Conservation (phyloP, 306 rosid species). For the Vigna mungo region DNA sequence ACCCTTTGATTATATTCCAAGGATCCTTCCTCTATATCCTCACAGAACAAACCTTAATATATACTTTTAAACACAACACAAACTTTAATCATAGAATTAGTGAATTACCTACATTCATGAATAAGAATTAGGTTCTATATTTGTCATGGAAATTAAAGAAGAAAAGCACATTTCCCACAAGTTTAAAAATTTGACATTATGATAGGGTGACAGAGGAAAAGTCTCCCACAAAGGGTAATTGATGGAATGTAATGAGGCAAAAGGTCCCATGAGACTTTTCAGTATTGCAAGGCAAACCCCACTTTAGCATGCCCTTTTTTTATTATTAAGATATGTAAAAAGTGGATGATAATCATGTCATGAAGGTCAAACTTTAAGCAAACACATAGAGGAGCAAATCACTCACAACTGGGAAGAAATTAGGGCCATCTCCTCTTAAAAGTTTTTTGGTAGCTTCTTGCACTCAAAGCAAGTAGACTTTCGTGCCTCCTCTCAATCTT, state of each 20-base stretch:
- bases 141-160: slow-evolving; percentile 30
- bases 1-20: slow-evolving; percentile 53
- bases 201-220: slow-evolving; percentile 48
- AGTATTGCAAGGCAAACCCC: slow-evolving; percentile 73
- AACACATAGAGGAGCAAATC: slow-evolving; percentile 68
- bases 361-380: slow-evolving; percentile 96
- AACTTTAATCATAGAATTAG: not conserved
- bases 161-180: slow-evolving; percentile 43
- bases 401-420: slow-evolving; percentile 70
- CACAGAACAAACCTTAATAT: not conserved
- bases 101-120: not conserved
- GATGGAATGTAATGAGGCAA: slow-evolving; percentile 79
- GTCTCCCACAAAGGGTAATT: slow-evolving; percentile 57
- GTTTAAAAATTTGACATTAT: slow-evolving; percentile 40
- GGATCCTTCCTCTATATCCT: slow-evolving; percentile 34
- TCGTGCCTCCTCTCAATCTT: slow-evolving; percentile 50
- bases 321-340: slow-evolving; percentile 35
- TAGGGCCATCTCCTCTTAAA: slow-evolving; percentile 56
- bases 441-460: slow-evolving; percentile 95
- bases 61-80: not conserved
- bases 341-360: slow-evolving; percentile 67
- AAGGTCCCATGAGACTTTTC: slow-evolving; percentile 69
- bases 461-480: slow-evolving; percentile 98
- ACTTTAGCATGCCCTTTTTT: slow-evolving; percentile 57
- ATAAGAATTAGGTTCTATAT: no score